Conservation (phyloP, 225 moss, liverwort and hornwort genomes). For the Pseudisothecium myosuroides region DNA sequence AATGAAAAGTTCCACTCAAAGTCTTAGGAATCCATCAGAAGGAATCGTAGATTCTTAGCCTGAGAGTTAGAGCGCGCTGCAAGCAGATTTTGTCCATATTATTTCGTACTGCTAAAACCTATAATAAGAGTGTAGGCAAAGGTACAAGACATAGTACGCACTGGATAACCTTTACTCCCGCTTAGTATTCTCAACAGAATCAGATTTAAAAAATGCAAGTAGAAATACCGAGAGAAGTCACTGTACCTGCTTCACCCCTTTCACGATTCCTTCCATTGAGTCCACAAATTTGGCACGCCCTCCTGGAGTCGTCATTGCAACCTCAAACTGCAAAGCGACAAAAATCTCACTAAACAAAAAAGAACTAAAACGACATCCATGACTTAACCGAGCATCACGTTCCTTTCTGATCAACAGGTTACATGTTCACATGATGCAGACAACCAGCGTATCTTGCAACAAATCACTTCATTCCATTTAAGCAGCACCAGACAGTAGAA, state of each 20-base stretch:
- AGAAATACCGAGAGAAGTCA: not conserved
- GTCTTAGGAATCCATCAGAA: not conserved
- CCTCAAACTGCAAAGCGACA: conserved; percentile 66
- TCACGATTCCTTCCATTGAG: conserved; percentile 80
- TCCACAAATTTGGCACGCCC: conserved; percentile 89
- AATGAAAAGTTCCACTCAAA: not conserved
- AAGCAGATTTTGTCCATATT: not conserved
- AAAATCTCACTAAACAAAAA: not conserved
- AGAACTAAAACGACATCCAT: not conserved
- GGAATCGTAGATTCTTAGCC: not conserved
- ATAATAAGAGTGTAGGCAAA: not conserved
- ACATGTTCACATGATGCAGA: not conserved
- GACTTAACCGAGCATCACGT: not conserved
- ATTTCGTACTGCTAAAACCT: not conserved
- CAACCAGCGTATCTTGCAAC: not conserved
- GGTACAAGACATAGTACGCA: not conserved
- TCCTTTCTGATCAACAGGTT: not conserved
- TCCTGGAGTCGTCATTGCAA: conserved; percentile 80
- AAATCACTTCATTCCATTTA: not conserved
- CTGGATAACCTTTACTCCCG: not conserved
- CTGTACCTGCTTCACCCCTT: conserved; percentile 86
- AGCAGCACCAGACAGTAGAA: not conserved
- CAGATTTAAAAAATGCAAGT: not conserved
- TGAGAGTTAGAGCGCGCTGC: not conserved
- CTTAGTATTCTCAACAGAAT: not conserved